Conservation (phyloP, 2,329 filamentous ascomycete species). For the Exophiala aquamarina region DNA sequence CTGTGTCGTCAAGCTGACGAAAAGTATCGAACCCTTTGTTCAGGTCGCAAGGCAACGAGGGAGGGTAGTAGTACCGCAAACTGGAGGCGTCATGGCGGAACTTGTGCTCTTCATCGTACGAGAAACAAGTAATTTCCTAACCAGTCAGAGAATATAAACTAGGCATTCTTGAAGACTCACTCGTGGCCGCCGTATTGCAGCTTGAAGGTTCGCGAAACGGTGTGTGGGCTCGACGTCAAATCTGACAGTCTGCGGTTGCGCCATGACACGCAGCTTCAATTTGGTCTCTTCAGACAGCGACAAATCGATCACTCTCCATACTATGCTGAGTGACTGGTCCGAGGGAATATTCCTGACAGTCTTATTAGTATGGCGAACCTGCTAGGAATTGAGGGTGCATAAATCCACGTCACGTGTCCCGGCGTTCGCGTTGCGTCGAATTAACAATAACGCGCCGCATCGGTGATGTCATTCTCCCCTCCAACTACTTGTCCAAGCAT, state of each 20-base stretch:
- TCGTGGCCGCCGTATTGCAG: constrained; percentile 73
- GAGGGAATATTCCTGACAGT: no score
- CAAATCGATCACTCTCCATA: no score
- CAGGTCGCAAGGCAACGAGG: constrained; percentile 68
- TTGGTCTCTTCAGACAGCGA: no score
- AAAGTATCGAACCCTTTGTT: constrained; percentile 81
- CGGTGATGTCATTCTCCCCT: no score
- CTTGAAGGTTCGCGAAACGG: constrained; percentile 66
- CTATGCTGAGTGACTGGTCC: no score
- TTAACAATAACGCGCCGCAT: no score
- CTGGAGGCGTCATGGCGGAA: constrained; percentile 77
- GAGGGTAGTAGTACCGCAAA: constrained; percentile 85
- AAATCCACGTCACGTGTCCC: no score
- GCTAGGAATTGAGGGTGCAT: no score
- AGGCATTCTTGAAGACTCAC: constrained; percentile 43
- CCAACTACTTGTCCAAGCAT: no score
- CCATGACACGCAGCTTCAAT: no score
- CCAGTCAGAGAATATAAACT: constrained; percentile 1
- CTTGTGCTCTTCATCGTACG: constrained; percentile 80
- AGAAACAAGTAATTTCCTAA: constrained; percentile 89
- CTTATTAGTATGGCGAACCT: no score
- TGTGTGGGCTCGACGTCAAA: constrained; percentile 70
- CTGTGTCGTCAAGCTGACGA: constrained; percentile 74
- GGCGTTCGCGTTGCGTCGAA: no score
- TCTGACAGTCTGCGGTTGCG: constrained; percentile 12